A percentile compares a stretch with the other conserved stretches of the same genome.
Evolutionary conservation across 2,329 filamentous ascomycete genomes (phyloP).

Genomic region (Aureobasidium sp.): DNA sequence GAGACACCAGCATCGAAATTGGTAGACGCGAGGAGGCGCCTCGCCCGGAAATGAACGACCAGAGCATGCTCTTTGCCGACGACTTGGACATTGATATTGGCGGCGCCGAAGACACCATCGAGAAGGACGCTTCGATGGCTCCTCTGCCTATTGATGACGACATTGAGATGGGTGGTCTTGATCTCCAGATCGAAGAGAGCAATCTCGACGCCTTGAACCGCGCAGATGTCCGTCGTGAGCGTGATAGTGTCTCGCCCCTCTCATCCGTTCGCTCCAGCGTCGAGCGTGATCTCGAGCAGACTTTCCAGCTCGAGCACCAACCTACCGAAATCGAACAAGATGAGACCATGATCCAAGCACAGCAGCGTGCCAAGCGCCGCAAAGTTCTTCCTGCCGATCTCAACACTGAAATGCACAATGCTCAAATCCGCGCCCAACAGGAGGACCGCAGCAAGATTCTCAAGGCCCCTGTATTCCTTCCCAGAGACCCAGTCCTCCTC

Average conservation of each 20-base stretch:
- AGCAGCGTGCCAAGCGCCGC: constrained; percentile 65
- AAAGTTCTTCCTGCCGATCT: constrained; percentile 76
- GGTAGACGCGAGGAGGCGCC: constrained; percentile 71
- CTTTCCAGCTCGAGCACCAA: constrained; percentile 33
- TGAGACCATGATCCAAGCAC: constrained; percentile 49
- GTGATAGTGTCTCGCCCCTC: constrained; percentile 44
- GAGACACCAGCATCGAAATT: constrained; percentile 62
- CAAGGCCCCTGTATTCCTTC: constrained; percentile 71
- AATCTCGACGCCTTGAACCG: constrained; percentile 24
- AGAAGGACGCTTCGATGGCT: constrained; percentile 14
- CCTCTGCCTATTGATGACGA: constrained; percentile 24
- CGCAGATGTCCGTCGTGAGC: constrained; percentile 35
- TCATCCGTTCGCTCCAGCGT: constrained; percentile 44
- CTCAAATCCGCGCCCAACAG: constrained; percentile 78
- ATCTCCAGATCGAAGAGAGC: constrained; percentile 32
- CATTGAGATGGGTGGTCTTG: constrained; percentile 36
- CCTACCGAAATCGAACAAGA: constrained; percentile 38
- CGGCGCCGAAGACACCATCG: constrained; percentile 27
- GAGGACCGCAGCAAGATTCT: constrained; percentile 78
- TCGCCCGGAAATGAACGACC: constrained; percentile 46
- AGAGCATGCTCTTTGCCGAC: constrained; percentile 49
- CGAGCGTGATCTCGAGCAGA: constrained; percentile 57
- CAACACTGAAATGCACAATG: constrained; percentile 66
- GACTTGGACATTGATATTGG: constrained; percentile 43
- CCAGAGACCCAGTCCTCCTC: constrained; percentile 76